Evolutionary conservation across 1,284 basidiomycete species (phyloP), one percentile per base, ranked within the genome.

Genomic region (Papiliotrema nemorosa): DNA sequence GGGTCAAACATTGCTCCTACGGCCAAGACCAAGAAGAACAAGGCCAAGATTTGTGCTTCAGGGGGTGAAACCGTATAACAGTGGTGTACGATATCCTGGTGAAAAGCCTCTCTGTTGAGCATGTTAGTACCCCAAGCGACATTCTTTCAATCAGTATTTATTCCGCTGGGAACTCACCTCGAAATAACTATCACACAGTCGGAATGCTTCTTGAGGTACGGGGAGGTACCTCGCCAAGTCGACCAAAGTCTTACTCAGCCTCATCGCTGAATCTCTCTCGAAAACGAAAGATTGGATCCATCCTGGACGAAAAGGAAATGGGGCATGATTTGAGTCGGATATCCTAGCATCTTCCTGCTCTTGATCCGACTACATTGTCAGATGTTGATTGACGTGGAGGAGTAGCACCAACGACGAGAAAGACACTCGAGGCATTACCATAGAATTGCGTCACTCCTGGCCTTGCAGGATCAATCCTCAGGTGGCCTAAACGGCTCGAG

Each of bases 351-450:
- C 14, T 31, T 31, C 29, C 14, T 31, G 29, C 29, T 31, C 29
- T 31, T 14, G 7, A 14, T 31, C 29, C 7, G 29, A 31, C 29
- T 31, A 14, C 29, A 31, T 14, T 7, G 14, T 31, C 29, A 31
- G 29, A 31, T 7, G 14, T 7, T 7, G 29, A 31, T 7, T 7
- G 34, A 37, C 26, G 26, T 27, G 6, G 24, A 20, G 12, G 26
- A 31, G 43, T 6, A 12, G 14, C 1, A 50, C 56, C 53, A 26
- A 58, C 56, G 24, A 44, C 53, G 3, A 58, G 41, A 44, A 52
- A 58, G 2, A 58, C 36, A 44, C 56, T 58, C 5, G 50, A 51
- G 5, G 53, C 56, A 38, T 58, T 53, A 6, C 56, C 56, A 36
- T 49, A 58, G 50, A 52, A 58, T 25, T 47, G 43, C 26, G 50